Conservation (phyloP, 1,139 yeast species). For the Saccharomyces hybrid region DNA sequence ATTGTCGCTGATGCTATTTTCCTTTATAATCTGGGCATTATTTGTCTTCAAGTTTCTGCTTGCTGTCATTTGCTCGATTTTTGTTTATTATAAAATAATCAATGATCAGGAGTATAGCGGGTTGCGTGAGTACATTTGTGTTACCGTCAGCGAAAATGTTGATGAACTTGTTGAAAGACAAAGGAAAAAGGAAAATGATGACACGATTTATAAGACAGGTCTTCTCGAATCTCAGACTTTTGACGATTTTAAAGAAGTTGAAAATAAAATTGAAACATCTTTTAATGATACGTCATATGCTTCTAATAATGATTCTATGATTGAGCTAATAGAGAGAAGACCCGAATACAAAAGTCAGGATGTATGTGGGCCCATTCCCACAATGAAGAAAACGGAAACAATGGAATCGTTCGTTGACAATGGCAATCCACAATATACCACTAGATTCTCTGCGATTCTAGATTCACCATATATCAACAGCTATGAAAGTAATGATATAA, state of each 20-base stretch:
- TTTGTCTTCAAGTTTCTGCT: slow-evolving; percentile 54
- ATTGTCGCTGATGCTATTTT: slow-evolving; percentile 64
- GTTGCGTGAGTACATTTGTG: slow-evolving; percentile 26
- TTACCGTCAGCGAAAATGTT: slow-evolving; percentile 23
- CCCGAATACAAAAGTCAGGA: not conserved
- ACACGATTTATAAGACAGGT: not conserved
- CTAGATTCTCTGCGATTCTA: not conserved
- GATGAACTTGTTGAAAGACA: slow-evolving; percentile 14
- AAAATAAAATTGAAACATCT: not conserved
- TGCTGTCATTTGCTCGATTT: slow-evolving; percentile 51
- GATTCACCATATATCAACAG: not conserved
- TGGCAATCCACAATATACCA: not conserved
- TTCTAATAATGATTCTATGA: slow-evolving; percentile 1
- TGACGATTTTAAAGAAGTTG: not conserved
- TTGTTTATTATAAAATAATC: slow-evolving; percentile 44
- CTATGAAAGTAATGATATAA: not conserved
- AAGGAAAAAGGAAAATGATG: not conserved
- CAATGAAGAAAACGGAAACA: not conserved
- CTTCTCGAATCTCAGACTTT: slow-evolving; percentile 2
- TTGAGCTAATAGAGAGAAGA: not conserved
- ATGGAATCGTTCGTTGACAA: not conserved
- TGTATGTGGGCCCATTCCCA: not conserved
- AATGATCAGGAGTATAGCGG: slow-evolving; percentile 16
- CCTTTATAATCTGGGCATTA: slow-evolving; percentile 65
- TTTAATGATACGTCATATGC: slow-evolving; percentile 1